These are phyloP conservation scores for Apiospora malaysiana DNA, from an alignment of 2,329 filamentous ascomycete genomes.

Conservation along the genomic window DNA sequence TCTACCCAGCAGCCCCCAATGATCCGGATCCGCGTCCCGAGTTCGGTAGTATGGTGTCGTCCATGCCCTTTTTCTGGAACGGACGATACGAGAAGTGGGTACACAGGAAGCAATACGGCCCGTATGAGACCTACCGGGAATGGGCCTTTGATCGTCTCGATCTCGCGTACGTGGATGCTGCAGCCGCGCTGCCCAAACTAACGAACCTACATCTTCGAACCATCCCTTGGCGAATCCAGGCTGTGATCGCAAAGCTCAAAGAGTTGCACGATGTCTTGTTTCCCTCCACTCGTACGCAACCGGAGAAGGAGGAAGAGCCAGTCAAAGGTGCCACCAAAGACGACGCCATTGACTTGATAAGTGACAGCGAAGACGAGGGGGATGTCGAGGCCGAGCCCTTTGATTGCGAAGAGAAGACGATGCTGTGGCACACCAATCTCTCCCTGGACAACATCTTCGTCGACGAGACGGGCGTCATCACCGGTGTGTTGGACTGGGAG, in stretches of 20 bases:
- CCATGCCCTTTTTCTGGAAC: slow-evolving; percentile 39
- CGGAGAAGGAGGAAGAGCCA: background rate
- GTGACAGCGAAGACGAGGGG: background rate
- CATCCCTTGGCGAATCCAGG: slow-evolving; percentile 27
- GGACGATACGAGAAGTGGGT: slow-evolving; percentile 26
- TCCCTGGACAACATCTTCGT: slow-evolving; percentile 43
- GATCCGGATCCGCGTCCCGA: slow-evolving; percentile 19
- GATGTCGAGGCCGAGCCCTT: background rate
- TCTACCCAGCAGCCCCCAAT: slow-evolving; percentile 30
- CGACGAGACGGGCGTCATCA: slow-evolving; percentile 37
- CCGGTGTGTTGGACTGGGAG: slow-evolving; percentile 43
- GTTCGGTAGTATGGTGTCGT: slow-evolving; percentile 36
- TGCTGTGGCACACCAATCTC: slow-evolving; percentile 41
- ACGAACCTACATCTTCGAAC: slow-evolving; percentile 23
- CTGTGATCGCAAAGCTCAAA: slow-evolving; percentile 30
- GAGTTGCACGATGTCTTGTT: slow-evolving; percentile 30
- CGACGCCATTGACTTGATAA: background rate
- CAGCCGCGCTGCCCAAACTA: slow-evolving; percentile 20
- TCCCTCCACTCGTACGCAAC: background rate
- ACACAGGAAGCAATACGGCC: slow-evolving; percentile 25
- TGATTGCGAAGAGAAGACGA: slow-evolving; percentile 29
- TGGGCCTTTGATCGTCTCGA: slow-evolving; percentile 31
- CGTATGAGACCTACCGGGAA: slow-evolving; percentile 28
- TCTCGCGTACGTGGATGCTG: slow-evolving; percentile 30
- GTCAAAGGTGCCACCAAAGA: background rate